These are phyloP conservation scores for Trametes sp. DNA, from an alignment of 1,284 basidiomycete species.

Conservation along the genomic window DNA sequence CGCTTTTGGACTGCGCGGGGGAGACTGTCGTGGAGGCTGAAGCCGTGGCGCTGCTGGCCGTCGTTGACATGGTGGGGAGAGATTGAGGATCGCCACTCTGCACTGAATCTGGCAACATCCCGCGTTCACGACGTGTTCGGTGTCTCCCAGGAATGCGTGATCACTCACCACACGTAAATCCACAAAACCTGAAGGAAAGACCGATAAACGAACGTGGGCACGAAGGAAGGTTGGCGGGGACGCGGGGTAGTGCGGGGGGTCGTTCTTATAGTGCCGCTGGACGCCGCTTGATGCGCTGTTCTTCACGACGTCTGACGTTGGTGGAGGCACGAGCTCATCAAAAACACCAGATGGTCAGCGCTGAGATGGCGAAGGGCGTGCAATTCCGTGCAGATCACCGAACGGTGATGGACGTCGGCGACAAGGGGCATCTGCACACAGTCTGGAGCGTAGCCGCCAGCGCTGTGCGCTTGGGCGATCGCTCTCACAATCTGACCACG, in stretches of 20 bases:
- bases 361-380: conserved; percentile 5
- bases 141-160: no score
- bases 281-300: conserved; percentile 26
- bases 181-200: conserved; percentile 3
- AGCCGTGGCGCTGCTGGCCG: conserved; percentile 11
- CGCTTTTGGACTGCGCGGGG: conserved; percentile 22
- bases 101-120: not conserved
- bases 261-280: conserved; percentile 16
- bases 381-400: conserved; percentile 23
- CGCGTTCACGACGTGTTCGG: not conserved
- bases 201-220: conserved; percentile 22
- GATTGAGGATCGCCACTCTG: conserved; percentile 17
- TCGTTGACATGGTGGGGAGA: conserved; percentile 24
- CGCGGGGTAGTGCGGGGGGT: not conserved
- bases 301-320: conserved; percentile 26
- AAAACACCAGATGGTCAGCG: conserved; percentile 17
- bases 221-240: conserved; percentile 18
- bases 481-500: not conserved
- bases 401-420: conserved; percentile 16
- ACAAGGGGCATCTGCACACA: not conserved
- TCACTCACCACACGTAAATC: conserved; percentile 13
- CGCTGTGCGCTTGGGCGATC: not conserved
- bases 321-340: conserved; percentile 23
- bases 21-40: conserved; percentile 11
- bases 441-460: not conserved